Base-by-base conservation (phyloP, 2,329 filamentous ascomycete species). In the Trichoderma atroviride region DNA sequence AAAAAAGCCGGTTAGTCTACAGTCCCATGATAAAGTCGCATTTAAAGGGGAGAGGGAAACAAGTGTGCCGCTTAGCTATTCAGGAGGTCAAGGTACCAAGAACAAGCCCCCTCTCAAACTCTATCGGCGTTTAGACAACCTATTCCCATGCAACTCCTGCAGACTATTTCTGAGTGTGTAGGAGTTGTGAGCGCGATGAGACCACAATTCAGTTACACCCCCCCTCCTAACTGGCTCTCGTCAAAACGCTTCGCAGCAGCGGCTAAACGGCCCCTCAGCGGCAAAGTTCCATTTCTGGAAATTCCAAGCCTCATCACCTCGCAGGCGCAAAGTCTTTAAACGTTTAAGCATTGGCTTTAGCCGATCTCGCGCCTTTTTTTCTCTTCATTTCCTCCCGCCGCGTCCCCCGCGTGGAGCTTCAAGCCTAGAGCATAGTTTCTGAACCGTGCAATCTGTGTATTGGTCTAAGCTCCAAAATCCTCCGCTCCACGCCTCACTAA, bases 291-390 rank as follows among this genome's bases (percentile, higher is more conserved):
- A 47, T 22, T 59, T 52, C 5, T 19, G 40, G 31, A 58, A 35
- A 22, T 11, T 16, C n/a, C 22, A 24, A 24, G 19, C 14, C 43
- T 62, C 40, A 29, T n/a, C 59, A 62, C 9, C 19, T 14, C 3
- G n/a, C 27, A 31, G 9, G 40, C 3, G n/a, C 3, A 16, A 7
- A 6, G 33, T 52, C 56, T 59, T 67, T 67, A 67, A 59, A 67
- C 63, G 63, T 67, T 67, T 67, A 67, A 55, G 63, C 63, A 67
- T 31, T 16, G n/a, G 40, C 55, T 67, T 67, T 67, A 67, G 40
- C 63, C 63, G 63, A 24, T 35, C 19, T 19, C 60, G 52, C 58
- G 4, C 33, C 35, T 33, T 50, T 9, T 9, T 13, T 11, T 3
- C 9, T n/a, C 6, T 9, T 43, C 19, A 19, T 43, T 43, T 19